Conservation (phyloP, 306 rosid species). For the Begonia loranthoides region DNA sequence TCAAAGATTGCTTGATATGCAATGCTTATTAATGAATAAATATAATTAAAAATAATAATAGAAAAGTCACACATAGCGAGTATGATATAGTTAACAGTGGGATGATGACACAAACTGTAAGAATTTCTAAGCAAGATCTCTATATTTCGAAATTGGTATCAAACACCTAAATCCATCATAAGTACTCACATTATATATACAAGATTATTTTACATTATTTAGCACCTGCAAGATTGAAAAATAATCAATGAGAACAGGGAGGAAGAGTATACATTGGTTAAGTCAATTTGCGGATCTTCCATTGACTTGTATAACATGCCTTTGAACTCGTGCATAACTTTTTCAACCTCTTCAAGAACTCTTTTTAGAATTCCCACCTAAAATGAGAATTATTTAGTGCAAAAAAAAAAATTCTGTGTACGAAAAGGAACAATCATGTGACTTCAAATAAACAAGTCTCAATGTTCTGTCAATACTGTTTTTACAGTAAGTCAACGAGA, state of each 20-base stretch:
- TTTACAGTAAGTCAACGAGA: background rate
- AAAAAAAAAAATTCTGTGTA: too few relatives aligned
- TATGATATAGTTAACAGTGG: too few relatives aligned
- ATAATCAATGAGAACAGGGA: slow-evolving; percentile 4
- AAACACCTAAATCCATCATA: background rate
- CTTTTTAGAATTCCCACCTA: slow-evolving; percentile 95
- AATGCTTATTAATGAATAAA: too few relatives aligned
- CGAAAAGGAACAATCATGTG: background rate
- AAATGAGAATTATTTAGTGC: slow-evolving; percentile 6
- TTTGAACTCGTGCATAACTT: slow-evolving; percentile 93
- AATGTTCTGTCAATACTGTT: background rate
- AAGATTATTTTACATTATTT: background rate
- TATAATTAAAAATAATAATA: too few relatives aligned
- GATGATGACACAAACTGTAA: background rate
- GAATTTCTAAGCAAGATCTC: background rate
- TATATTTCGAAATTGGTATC: background rate
- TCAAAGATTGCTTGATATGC: too few relatives aligned
- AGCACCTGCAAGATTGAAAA: slow-evolving; percentile 3
- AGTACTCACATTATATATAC: background rate
- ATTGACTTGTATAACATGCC: slow-evolving; percentile 82
- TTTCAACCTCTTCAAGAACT: slow-evolving; percentile 98
- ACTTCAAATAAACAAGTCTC: background rate
- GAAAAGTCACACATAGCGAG: too few relatives aligned
- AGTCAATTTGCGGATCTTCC: slow-evolving; percentile 92
- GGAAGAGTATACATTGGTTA: slow-evolving; percentile 60